These are phyloP conservation scores for Sporothrix pseudoabietina DNA, from an alignment of 2,329 filamentous ascomycete species.

Conservation along the genomic window DNA sequence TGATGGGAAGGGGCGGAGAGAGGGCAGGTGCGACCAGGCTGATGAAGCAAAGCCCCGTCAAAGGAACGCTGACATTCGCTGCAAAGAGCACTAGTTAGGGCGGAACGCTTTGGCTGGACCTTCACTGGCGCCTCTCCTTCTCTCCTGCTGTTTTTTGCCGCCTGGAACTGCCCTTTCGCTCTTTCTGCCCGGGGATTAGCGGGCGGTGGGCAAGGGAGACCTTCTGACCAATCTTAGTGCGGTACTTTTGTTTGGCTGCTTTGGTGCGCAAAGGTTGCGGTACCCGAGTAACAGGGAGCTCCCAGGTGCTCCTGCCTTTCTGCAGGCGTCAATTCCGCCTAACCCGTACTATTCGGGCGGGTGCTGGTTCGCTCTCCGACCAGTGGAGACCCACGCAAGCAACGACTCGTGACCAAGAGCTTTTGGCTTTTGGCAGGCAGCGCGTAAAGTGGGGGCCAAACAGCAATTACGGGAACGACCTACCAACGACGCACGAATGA, in stretches of 20 bases:
- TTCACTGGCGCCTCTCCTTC: not conserved
- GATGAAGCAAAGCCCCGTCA: constrained; percentile 22
- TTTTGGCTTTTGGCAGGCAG: not conserved
- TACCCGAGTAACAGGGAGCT: constrained; percentile 3
- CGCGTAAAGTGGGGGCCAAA: constrained; percentile 20
- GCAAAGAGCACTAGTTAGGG: constrained; percentile 11
- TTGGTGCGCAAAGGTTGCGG: not conserved
- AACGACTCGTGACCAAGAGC: constrained; percentile 17
- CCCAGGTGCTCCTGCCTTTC: not conserved
- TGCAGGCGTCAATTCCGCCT: constrained; percentile 10
- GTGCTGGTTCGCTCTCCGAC: constrained; percentile 2
- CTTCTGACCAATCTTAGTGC: not conserved
- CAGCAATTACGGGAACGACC: not conserved
- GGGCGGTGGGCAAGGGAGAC: not conserved
- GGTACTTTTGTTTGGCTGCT: not conserved
- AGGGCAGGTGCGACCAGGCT: constrained; percentile 27
- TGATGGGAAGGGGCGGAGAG: constrained; percentile 17
- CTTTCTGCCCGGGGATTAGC: not conserved
- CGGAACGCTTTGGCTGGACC: not conserved
- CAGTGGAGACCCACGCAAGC: not conserved
- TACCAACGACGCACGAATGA: constrained; percentile 3
- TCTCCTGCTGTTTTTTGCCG: not conserved
- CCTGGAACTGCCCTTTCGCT: not conserved
- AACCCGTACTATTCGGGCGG: not conserved
- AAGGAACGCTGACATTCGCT: constrained; percentile 15